Base-by-base conservation (phyloP, 1,284 basidiomycete genomes). In the Marasmius oreades region DNA sequence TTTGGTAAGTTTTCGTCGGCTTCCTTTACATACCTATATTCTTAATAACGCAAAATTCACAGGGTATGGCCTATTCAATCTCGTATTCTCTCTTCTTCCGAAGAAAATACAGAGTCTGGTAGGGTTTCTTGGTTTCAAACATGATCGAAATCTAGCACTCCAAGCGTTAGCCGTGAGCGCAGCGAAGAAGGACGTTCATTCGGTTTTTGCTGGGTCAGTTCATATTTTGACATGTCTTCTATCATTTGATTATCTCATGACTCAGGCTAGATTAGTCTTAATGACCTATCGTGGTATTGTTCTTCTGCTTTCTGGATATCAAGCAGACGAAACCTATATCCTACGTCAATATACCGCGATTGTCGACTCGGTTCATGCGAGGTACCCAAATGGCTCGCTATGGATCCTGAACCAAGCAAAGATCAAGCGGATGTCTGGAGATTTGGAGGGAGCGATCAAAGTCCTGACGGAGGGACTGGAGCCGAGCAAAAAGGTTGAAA, bases 381-480 rank as follows among this genome's bases (percentile, higher is more conserved):
- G 80, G 26, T 89, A 88, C 64, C 87, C 89, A 0, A 74, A 77
- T 12, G 88, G 89, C 10, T 81, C 86, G 1, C 61, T 91, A 4
- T 92, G 89, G 89, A 84, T 88, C 31, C 69, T 92, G 31, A 90
- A 90, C 63, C 76, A 89, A 85, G 88, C 88, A 2, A 91, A 90
- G 66, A 84, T 91, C 20, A 70, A 85, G 53, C 85, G 88, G 8
- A 87, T 91, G 84, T 78, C 81, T 2, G 69, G 77, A 53, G 78
- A 90, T 62, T 73, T 84, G 0, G 74, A 80, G 28, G 80, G 76
- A 6, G 87, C 90, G 0, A 89, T 91, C 31, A 65, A 71, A 22
- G 80, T 84, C 2, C 69, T 92, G 11, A 75, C 78, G 64, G 75
- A 73, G n/a, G 86, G 85, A 1, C 71, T 92, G 34, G 71, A 73